Evolutionary conservation across 306 rosid genomes (phyloP).

Genomic region (Lathyrus sativus): DNA sequence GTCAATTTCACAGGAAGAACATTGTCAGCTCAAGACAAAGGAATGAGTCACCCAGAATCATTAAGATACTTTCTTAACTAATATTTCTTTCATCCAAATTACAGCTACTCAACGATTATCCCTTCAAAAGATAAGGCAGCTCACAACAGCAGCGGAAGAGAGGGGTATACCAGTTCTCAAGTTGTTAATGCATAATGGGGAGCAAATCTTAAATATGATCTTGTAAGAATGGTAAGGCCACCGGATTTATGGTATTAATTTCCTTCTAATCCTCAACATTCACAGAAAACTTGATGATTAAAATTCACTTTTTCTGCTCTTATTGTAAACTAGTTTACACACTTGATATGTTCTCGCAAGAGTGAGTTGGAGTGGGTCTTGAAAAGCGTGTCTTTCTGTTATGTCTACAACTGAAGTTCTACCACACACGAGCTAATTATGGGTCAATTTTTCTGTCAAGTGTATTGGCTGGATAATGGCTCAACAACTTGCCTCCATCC

Average conservation of each 20-base stretch:
- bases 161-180: conserved; percentile 18
- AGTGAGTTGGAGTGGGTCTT: no score
- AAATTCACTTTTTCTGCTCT: conserved; percentile 12
- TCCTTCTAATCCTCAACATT: not conserved
- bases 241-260: not conserved
- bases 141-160: conserved; percentile 22
- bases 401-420: conserved; percentile 9
- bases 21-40: conserved; percentile 33
- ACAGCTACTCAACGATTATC: conserved; percentile 22
- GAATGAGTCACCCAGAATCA: conserved; percentile 25
- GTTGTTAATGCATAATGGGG: conserved; percentile 14
- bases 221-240: not conserved
- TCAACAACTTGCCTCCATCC: not conserved
- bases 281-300: not conserved
- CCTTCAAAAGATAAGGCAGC: conserved; percentile 2
- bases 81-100: not conserved
- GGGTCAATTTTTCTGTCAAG: not conserved
- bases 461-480: not conserved
- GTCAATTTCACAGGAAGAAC: conserved; percentile 33
- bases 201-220: conserved; percentile 27
- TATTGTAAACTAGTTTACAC: not conserved
- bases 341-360: not conserved
- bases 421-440: not conserved
- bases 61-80: conserved; percentile 3
- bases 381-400: no score